Evolutionary conservation across 140 eudicot genomes (phyloP).

Genomic region (Stevia rebaudiana): DNA sequence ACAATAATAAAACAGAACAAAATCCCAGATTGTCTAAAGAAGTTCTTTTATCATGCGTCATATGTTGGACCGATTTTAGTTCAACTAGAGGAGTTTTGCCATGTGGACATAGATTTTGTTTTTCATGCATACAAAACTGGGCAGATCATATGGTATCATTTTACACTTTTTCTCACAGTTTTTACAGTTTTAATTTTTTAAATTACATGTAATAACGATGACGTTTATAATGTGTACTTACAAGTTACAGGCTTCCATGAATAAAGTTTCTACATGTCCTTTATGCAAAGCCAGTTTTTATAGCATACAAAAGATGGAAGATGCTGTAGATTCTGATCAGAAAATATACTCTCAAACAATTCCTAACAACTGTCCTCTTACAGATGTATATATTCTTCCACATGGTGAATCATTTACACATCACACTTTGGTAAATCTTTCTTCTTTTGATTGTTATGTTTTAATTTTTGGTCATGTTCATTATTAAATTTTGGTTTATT

Average conservation of each 20-base stretch:
- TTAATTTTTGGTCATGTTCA: neutral
- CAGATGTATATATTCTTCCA: conserved; percentile 61
- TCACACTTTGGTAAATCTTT: conserved; percentile 30
- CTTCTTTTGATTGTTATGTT: neutral
- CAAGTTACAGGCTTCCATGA: conserved; percentile 63
- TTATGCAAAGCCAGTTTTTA: conserved; percentile 76
- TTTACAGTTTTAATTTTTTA: conserved; percentile 6
- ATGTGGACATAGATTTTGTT: conserved; percentile 98
- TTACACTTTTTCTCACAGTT: neutral
- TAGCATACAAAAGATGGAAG: conserved; percentile 76
- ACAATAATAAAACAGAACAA: conserved; percentile 10
- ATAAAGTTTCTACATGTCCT: conserved; percentile 75
- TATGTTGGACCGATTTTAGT: conserved; percentile 89
- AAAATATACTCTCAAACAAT: conserved; percentile 84
- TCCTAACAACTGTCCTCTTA: conserved; percentile 39
- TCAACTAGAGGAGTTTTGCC: conserved; percentile 80
- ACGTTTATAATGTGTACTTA: conserved; percentile 10
- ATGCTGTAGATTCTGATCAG: conserved; percentile 59
- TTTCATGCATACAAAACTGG: conserved; percentile 91
- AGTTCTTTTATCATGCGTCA: conserved; percentile 66
- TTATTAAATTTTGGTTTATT: conserved; percentile 1
- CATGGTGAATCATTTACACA: conserved; percentile 25
- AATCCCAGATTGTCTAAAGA: conserved; percentile 30
- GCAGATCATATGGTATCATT: conserved; percentile 75
- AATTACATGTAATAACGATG: neutral